Conservation (phyloP, 148 eudicot genomes). For the Chenopodium formosanum region DNA sequence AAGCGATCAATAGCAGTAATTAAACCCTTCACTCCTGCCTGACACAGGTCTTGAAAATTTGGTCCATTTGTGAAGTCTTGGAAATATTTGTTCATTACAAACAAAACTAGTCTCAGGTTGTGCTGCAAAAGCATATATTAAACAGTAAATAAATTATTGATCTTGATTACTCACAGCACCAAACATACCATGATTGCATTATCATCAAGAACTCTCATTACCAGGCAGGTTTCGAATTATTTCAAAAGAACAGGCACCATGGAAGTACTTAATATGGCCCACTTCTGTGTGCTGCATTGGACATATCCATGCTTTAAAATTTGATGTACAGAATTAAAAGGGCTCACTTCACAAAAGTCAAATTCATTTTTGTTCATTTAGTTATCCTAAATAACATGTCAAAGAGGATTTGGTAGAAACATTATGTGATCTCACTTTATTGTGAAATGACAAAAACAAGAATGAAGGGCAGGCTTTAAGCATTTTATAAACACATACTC, state of each 20-base stretch:
- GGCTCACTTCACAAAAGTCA: neutral
- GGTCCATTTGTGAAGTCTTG: slow-evolving; percentile 73
- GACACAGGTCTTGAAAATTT: slow-evolving; percentile 86
- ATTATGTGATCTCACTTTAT: neutral
- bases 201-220: neutral
- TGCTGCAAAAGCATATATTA: slow-evolving; percentile 59
- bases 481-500: neutral
- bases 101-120: slow-evolving; percentile 83
- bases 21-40: slow-evolving; percentile 91
- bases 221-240: neutral
- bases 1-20: slow-evolving; percentile 89
- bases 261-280: neutral
- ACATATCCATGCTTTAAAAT: neutral
- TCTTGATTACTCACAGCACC: neutral
- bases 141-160: neutral
- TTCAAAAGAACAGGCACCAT: neutral
- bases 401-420: neutral
- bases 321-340: neutral
- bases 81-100: slow-evolving; percentile 86
- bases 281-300: neutral
- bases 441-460: neutral
- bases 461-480: neutral
- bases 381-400: neutral
- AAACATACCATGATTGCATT: neutral
- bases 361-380: neutral